phyloP scores from a whole-genome alignment of 1,139 yeast species.

The Geotrichum carabidarum region DNA sequence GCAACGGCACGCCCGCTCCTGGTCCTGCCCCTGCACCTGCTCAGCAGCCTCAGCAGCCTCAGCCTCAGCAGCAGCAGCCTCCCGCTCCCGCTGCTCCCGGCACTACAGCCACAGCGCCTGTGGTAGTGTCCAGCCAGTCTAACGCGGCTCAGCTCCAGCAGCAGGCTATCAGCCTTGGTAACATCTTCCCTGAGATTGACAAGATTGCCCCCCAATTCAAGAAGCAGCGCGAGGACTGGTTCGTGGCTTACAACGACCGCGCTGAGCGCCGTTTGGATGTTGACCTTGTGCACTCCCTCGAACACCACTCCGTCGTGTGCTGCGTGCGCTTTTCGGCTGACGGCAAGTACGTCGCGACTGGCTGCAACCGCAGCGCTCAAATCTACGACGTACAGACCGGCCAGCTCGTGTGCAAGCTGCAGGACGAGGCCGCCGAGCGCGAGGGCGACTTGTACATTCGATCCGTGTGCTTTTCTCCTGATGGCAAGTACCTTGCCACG shows the following conservation, averaged over 20 bases:
- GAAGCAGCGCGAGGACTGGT: slow-evolving; percentile 82
- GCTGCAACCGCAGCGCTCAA: slow-evolving; percentile 94
- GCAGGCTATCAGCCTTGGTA: slow-evolving; percentile 33
- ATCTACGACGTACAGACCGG: slow-evolving; percentile 93
- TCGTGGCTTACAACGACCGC: slow-evolving; percentile 85
- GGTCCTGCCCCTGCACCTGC: slow-evolving; percentile 21
- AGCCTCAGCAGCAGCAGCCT: background rate
- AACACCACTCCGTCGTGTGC: slow-evolving; percentile 92
- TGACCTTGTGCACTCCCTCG: slow-evolving; percentile 81
- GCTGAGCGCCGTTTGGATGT: slow-evolving; percentile 73
- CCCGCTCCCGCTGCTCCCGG: slow-evolving; percentile 23
- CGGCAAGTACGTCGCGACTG: slow-evolving; percentile 92
- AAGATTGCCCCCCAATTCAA: slow-evolving; percentile 70
- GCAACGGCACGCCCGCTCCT: slow-evolving; percentile 31
- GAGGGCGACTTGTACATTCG: slow-evolving; percentile 83
- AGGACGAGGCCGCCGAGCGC: slow-evolving; percentile 61
- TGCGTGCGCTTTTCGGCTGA: slow-evolving; percentile 76
- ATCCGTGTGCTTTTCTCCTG: slow-evolving; percentile 94
- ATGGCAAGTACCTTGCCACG: slow-evolving; percentile 90
- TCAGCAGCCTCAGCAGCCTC: slow-evolving; percentile 1
- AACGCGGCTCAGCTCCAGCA: slow-evolving; percentile 33
- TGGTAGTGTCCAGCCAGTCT: slow-evolving; percentile 24
- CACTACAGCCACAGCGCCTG: slow-evolving; percentile 21
- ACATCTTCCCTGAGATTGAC: slow-evolving; percentile 79
- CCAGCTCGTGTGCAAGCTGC: slow-evolving; percentile 76